Conservation (phyloP, 805 yeast genomes). For the Zygosaccharomyces gambellarensis region DNA sequence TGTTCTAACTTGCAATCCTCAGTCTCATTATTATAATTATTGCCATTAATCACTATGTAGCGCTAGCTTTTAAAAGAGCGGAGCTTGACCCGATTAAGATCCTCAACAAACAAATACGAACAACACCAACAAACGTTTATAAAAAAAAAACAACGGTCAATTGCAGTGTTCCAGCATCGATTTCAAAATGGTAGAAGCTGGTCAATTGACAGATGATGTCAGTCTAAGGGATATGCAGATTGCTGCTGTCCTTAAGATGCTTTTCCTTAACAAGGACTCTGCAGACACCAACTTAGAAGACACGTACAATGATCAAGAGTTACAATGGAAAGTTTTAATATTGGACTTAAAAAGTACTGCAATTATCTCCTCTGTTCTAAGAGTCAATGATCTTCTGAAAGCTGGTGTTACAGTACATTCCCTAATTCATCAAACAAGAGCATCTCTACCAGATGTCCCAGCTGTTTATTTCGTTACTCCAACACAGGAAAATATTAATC, state of each 20-base stretch:
- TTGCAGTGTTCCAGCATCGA: not conserved
- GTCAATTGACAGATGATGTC: conserved; percentile 22
- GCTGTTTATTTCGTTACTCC: conserved; percentile 91
- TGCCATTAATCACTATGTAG: not conserved
- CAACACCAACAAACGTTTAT: not conserved
- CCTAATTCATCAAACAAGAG: conserved; percentile 61
- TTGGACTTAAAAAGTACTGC: conserved; percentile 78
- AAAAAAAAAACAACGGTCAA: not conserved
- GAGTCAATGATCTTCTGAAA: conserved; percentile 84
- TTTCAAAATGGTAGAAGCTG: conserved; percentile 10
- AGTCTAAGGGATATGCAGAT: conserved; percentile 42
- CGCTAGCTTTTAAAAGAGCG: not conserved
- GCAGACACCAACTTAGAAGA: conserved; percentile 48
- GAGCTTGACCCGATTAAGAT: conserved; percentile 1
- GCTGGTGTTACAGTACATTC: conserved; percentile 92
- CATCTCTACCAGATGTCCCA: conserved; percentile 91
- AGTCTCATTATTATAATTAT: not conserved
- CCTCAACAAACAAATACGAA: not conserved
- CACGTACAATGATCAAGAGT: conserved; percentile 56
- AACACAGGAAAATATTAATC: conserved; percentile 64
- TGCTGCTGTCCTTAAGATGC: conserved; percentile 67
- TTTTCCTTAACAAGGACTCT: conserved; percentile 67
- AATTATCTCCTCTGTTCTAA: conserved; percentile 81
- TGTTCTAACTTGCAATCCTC: not conserved
- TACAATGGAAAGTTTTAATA: conserved; percentile 87